A percentile compares a stretch with the other conserved stretches of the same genome.
Evolutionary conservation across 169 alveolate genomes (phyloP).

Genomic region (Plasmodium adleri): DNA sequence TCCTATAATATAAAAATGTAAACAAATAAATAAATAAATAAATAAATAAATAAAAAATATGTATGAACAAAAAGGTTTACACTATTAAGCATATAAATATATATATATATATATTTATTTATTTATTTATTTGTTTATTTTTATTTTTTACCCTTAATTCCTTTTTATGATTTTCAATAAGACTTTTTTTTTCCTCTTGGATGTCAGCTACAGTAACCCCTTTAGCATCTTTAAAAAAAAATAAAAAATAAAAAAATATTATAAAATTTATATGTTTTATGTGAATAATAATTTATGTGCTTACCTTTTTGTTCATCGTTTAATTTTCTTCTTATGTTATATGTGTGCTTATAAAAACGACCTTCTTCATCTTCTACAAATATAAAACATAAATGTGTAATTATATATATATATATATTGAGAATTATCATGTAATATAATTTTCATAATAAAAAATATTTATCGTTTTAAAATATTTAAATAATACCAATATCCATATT

Average conservation of each 20-base stretch:
- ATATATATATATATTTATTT: background rate
- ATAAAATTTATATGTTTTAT: background rate
- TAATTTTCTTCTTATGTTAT: conserved; percentile 47
- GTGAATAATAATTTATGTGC: background rate
- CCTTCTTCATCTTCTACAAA: conserved; percentile 6
- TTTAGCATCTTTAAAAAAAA: conserved; percentile 13
- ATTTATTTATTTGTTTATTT: background rate
- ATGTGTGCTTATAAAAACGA: conserved; percentile 41
- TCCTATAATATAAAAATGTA: conserved; percentile 5
- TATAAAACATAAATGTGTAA: background rate
- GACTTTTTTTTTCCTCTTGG: conserved; percentile 36
- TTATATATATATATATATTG: background rate
- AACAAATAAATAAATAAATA: background rate
- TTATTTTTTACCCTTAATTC: conserved; percentile 33
- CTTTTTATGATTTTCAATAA: conserved; percentile 22
- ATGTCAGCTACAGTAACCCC: conserved; percentile 32
- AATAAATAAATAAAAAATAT: background rate
- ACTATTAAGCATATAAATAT: background rate
- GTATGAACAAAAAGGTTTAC: background rate
- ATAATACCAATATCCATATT: conserved; percentile 17
- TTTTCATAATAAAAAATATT: background rate
- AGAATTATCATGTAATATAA: background rate
- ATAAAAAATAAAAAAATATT: background rate
- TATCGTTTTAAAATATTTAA: background rate
- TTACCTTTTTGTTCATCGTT: conserved; percentile 48